These are phyloP conservation scores for Lachancea dasiensis DNA, from an alignment of 805 yeast species.

Conservation along the genomic window DNA sequence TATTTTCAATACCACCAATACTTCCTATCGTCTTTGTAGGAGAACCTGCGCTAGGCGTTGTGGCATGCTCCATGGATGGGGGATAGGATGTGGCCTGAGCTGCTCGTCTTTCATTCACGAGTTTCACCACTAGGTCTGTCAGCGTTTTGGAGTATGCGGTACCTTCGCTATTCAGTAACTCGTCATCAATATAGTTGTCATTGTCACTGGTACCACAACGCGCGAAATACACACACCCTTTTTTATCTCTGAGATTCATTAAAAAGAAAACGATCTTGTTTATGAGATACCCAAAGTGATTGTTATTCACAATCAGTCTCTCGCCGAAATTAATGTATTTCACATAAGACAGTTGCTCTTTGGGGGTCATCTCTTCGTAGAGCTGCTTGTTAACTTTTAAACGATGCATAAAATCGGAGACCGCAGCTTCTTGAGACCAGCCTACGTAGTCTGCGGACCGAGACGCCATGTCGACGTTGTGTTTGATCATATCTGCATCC, in stretches of 20 bases:
- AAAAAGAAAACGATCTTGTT: slow-evolving; percentile 88
- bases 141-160: slow-evolving; percentile 57
- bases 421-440: slow-evolving; percentile 71
- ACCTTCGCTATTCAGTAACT: slow-evolving; percentile 75
- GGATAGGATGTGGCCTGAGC: not conserved
- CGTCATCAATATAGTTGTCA: slow-evolving; percentile 66
- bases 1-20: not conserved
- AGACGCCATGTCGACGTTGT: slow-evolving; percentile 79
- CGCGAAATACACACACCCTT: slow-evolving; percentile 91
- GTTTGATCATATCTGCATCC: slow-evolving; percentile 57
- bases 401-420: slow-evolving; percentile 68
- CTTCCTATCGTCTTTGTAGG: not conserved
- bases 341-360: slow-evolving; percentile 60
- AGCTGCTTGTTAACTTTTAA: slow-evolving; percentile 60
- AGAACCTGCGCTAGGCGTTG: not conserved
- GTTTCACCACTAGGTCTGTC: slow-evolving; percentile 46
- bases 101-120: slow-evolving; percentile 28
- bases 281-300: slow-evolving; percentile 81
- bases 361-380: slow-evolving; percentile 64
- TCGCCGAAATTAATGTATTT: slow-evolving; percentile 91
- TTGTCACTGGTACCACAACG: slow-evolving; percentile 53
- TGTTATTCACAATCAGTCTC: slow-evolving; percentile 67
- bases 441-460: slow-evolving; percentile 81
- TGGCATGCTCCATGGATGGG: not conserved
- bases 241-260: slow-evolving; percentile 82